phyloP scores from a whole-genome alignment of 331 rosid species.

The Phaseolus coccineus region DNA sequence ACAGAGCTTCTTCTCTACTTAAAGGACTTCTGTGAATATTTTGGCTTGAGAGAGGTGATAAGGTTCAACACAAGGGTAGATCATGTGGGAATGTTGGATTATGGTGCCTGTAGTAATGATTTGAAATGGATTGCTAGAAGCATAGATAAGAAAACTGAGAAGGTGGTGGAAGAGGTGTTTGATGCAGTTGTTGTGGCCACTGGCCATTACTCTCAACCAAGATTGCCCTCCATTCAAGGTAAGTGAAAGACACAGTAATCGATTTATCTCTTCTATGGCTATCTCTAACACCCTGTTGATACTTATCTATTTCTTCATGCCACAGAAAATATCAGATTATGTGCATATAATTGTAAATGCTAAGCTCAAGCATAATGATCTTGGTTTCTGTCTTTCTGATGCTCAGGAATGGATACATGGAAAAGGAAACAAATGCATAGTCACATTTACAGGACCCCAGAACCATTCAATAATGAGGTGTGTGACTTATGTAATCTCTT shows the following conservation, averaged over 20 bases:
- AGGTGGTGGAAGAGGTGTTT: constrained; percentile 68
- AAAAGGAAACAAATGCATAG: constrained; percentile 87
- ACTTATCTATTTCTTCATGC: neutral
- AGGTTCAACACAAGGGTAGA: constrained; percentile 82
- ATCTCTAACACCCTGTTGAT: constrained; percentile 18
- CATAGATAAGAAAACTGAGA: constrained; percentile 51
- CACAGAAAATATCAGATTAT: constrained; percentile 15
- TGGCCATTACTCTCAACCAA: constrained; percentile 90
- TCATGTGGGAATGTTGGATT: constrained; percentile 73
- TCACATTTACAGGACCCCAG: constrained; percentile 80
- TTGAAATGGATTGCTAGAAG: constrained; percentile 82
- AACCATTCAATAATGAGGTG: constrained; percentile 64
- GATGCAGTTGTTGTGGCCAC: constrained; percentile 94
- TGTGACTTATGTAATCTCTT: neutral
- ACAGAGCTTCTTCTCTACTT: constrained; percentile 68
- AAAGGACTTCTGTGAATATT: constrained; percentile 71
- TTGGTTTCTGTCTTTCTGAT: constrained; percentile 15
- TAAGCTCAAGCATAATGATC: neutral
- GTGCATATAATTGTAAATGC: neutral
- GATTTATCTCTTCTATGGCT: neutral
- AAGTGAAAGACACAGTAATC: neutral
- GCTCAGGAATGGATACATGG: constrained; percentile 86
- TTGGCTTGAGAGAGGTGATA: constrained; percentile 75
- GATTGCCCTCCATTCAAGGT: constrained; percentile 83
- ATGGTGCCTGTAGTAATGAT: constrained; percentile 57